A percentile compares a stretch with the other conserved stretches of the same genome.
Conservation (phyloP, 805 yeast genomes). For the Teunomyces lycoperdinae region DNA sequence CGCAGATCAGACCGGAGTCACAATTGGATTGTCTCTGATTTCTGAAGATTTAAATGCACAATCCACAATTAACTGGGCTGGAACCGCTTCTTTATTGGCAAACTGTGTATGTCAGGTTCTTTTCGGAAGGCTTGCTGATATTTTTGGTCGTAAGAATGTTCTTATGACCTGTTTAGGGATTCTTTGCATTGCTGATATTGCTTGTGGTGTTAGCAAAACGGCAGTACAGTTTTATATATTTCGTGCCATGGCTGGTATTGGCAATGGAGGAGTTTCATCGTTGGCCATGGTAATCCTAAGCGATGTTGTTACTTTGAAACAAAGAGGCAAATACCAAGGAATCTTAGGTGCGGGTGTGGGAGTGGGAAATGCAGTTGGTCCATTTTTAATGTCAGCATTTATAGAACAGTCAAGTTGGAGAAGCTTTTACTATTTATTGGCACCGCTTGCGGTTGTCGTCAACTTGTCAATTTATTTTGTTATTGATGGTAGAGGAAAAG, state of each 20-base stretch:
- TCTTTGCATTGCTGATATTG: constrained; percentile 44
- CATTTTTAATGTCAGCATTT: constrained; percentile 53
- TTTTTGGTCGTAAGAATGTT: constrained; percentile 49
- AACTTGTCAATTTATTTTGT: constrained; percentile 28
- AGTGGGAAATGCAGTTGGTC: constrained; percentile 53
- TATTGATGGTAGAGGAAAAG: constrained; percentile 34
- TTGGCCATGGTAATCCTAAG: constrained; percentile 52
- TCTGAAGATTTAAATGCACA: constrained; percentile 46
- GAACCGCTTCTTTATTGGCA: constrained; percentile 51
- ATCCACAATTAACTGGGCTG: constrained; percentile 56
- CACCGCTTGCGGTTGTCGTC: constrained; percentile 40
- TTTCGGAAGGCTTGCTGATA: constrained; percentile 54
- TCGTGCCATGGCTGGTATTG: constrained; percentile 56
- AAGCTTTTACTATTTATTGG: constrained; percentile 47
- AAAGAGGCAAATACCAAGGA: constrained; percentile 59
- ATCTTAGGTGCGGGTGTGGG: constrained; percentile 51
- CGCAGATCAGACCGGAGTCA: constrained; percentile 49
- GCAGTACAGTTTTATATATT: constrained; percentile 49
- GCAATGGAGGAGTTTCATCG: constrained; percentile 52
- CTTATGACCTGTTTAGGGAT: constrained; percentile 38
- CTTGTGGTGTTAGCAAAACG: constrained; percentile 50
- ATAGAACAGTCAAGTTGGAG: constrained; percentile 49
- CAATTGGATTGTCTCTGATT: constrained; percentile 48
- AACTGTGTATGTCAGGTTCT: constrained; percentile 51
- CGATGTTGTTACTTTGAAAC: constrained; percentile 51